phyloP scores from a whole-genome alignment of 2,329 filamentous ascomycete genomes.

The Neonectria faginata region DNA sequence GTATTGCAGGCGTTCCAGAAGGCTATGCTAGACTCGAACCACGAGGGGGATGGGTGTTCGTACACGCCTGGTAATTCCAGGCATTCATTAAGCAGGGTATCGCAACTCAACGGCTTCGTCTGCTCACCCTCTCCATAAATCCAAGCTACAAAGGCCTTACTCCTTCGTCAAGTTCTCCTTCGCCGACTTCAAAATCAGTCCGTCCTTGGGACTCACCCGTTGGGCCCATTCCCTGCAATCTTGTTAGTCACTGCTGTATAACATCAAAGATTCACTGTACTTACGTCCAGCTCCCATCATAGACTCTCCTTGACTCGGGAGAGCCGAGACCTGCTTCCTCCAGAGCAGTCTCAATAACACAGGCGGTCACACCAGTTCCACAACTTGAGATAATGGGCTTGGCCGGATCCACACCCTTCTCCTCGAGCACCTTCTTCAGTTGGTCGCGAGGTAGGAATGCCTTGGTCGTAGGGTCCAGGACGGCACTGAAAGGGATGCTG shows the following conservation, averaged over 20 bases:
- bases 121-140: slow-evolving; percentile 32
- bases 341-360: slow-evolving; percentile 88
- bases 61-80: slow-evolving; percentile 45
- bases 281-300: slow-evolving; percentile 98
- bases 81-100: slow-evolving; percentile 49
- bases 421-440: slow-evolving; percentile 79
- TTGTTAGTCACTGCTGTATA: slow-evolving; percentile 44
- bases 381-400: slow-evolving; percentile 90
- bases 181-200: slow-evolving; percentile 68
- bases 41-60: slow-evolving; percentile 44
- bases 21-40: slow-evolving; percentile 39
- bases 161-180: slow-evolving; percentile 58
- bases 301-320: slow-evolving; percentile 77
- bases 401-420: slow-evolving; percentile 81
- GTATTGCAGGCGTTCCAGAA: slow-evolving; percentile 30
- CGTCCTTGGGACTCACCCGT: slow-evolving; percentile 70
- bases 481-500: slow-evolving; percentile 81
- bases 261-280: slow-evolving; percentile 52
- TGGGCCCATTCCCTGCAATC: slow-evolving; percentile 73
- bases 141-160: slow-evolving; percentile 28
- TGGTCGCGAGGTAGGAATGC: slow-evolving; percentile 78
- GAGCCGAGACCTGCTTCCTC: slow-evolving; percentile 80
- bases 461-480: slow-evolving; percentile 88
- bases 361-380: slow-evolving; percentile 94
- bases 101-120: slow-evolving; percentile 41